A percentile compares a stretch with the other conserved stretches of the same genome.
Evolutionary conservation across 1,284 basidiomycete genomes (phyloP).

Genomic region (Ganoderma multipileum): DNA sequence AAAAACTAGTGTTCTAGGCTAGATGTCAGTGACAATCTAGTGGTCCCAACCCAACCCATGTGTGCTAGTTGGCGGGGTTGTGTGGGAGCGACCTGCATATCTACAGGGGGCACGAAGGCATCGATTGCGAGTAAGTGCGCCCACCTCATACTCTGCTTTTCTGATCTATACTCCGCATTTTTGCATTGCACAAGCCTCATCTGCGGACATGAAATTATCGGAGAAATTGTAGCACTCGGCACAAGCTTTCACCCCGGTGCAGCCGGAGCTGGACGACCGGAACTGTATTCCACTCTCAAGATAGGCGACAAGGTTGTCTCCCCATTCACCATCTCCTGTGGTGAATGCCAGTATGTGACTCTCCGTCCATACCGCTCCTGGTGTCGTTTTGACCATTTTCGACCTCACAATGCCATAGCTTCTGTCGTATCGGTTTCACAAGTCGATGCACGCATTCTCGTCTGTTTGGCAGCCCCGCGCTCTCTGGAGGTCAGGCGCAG

Average conservation of each 20-base stretch:
- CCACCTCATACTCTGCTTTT: slow-evolving; percentile 4
- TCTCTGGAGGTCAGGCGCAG: slow-evolving; percentile 89
- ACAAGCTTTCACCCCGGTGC: slow-evolving; percentile 56
- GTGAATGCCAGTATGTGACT: slow-evolving; percentile 74
- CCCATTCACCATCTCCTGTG: slow-evolving; percentile 87
- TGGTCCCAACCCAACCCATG: neutral
- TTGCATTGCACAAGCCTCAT: slow-evolving; percentile 52
- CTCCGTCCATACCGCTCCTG: neutral
- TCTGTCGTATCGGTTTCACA: slow-evolving; percentile 80
- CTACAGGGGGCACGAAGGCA: slow-evolving; percentile 66
- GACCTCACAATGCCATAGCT: slow-evolving; percentile 49
- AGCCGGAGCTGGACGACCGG: slow-evolving; percentile 52
- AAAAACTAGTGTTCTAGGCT: neutral
- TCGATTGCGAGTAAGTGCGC: slow-evolving; percentile 39
- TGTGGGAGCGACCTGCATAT: slow-evolving; percentile 88
- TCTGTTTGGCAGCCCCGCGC: slow-evolving; percentile 75
- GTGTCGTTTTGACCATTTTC: neutral
- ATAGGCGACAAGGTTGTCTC: slow-evolving; percentile 87
- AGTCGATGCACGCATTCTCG: slow-evolving; percentile 73
- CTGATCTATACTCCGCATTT: neutral
- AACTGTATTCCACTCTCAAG: slow-evolving; percentile 70
- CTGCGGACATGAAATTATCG: slow-evolving; percentile 87
- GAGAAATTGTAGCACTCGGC: slow-evolving; percentile 79
- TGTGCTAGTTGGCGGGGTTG: slow-evolving; percentile 66
- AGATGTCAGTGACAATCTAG: too few species aligned